Evolutionary conservation across 305 asterid species (phyloP), one percentile per base, ranked within the genome.

Genomic region (Lippia alba): DNA sequence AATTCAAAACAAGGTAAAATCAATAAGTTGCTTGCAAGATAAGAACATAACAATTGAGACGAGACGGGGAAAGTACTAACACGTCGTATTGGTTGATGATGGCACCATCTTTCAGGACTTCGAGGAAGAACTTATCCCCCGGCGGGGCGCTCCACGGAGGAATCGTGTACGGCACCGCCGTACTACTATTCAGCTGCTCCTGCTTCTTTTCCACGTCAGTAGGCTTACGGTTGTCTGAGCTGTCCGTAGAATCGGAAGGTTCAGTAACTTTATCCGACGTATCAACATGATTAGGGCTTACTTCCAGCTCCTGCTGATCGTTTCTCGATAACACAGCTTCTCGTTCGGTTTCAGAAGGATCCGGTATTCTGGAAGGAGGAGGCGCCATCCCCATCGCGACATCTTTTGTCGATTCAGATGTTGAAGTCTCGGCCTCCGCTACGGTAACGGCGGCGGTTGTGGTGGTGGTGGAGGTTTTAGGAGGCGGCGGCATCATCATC

Each of bases 71-170:
- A 73, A 67, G 10, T 64, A 79, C 95, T 76, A 77, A 94, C 99
- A 87, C 95, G 56, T 94, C 87, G 48, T 82, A 81, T 76, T 89
- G 87, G 71, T 82, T 80, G 66, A 87, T 71, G 71, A 91, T 88
- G 74, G 92, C 80, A 45, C 99, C 99, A 70, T 91, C 92, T 76
- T 91, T 94, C 70, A 94, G 88, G 64, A 94, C 87, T 81, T 94
- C 97, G 30, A 94, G 85, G 66, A 46, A 85, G 81, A 86, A 94
- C 5, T 73, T 63, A 63, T 88, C 95, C 74, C 81, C 79, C 1
- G 99, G 99, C 2, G 91, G 66, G 0, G 80, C 97, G 66, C 91
- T 87, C 99, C 99, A 94, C 20, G 78, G 68, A 0, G 99, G 99
- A 69, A 88, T 82, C 12, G 90, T 79, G 77, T 94, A 94, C 40